phyloP scores from a whole-genome alignment of 352 stramenopile species.

The Hyaloperonospora arabidopsidis region DNA sequence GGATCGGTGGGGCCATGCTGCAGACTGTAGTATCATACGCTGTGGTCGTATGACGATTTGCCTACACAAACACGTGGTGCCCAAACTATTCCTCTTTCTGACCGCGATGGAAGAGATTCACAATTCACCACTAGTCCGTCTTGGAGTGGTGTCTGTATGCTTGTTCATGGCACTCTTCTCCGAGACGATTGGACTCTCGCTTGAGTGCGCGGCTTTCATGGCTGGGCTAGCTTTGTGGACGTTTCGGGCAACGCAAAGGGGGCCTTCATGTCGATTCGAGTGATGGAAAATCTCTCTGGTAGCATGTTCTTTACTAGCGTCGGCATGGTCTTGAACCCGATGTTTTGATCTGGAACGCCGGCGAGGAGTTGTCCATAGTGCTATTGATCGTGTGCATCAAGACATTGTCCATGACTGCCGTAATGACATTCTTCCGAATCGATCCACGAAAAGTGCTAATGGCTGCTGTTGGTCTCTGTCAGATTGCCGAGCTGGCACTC shows the following conservation, averaged over 20 bases:
- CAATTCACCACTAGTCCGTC: slow-evolving; percentile 62
- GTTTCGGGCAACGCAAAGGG: slow-evolving; percentile 52
- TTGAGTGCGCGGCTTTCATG: slow-evolving; percentile 79
- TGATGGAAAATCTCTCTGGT: slow-evolving; percentile 84
- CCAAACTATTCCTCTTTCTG: slow-evolving; percentile 60
- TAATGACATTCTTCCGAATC: slow-evolving; percentile 79
- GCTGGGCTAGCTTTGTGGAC: slow-evolving; percentile 70
- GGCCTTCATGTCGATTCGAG: slow-evolving; percentile 75
- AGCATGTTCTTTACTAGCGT: slow-evolving; percentile 87
- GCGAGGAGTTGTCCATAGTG: slow-evolving; percentile 75
- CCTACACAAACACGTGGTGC: slow-evolving; percentile 71
- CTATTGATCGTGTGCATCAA: slow-evolving; percentile 74
- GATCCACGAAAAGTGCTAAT: slow-evolving; percentile 67
- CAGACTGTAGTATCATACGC: slow-evolving; percentile 65
- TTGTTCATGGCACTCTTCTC: slow-evolving; percentile 82
- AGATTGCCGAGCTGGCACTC: slow-evolving; percentile 78
- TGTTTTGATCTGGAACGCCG: slow-evolving; percentile 73
- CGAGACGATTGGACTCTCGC: slow-evolving; percentile 69
- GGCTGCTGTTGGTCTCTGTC: slow-evolving; percentile 64
- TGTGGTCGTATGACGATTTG: slow-evolving; percentile 63
- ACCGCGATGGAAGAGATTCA: slow-evolving; percentile 77
- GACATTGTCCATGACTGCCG: slow-evolving; percentile 54
- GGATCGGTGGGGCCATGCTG: slow-evolving; percentile 61
- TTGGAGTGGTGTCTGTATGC: slow-evolving; percentile 80
- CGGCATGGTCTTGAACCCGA: slow-evolving; percentile 80